These are phyloP conservation scores for Entomortierella parvispora DNA, from an alignment of 192 early-diverging fungal genomes.

Conservation along the genomic window DNA sequence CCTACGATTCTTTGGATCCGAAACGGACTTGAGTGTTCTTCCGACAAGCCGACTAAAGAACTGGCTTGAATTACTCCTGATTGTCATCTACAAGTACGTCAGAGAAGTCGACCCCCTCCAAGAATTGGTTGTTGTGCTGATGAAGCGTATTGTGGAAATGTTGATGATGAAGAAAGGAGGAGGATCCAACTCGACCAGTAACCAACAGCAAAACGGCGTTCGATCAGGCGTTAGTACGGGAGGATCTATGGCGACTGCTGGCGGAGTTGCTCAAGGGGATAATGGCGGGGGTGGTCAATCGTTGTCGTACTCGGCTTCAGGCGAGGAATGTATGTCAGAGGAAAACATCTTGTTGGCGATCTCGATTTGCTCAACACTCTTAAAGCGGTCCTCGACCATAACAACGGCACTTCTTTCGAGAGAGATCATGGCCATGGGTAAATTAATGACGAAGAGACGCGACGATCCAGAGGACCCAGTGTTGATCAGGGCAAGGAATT, in stretches of 20 bases:
- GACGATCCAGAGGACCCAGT: conserved; percentile 57
- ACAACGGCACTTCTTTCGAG: conserved; percentile 65
- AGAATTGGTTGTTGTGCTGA: conserved; percentile 38
- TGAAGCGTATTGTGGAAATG: conserved; percentile 52
- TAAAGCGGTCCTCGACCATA: conserved; percentile 63
- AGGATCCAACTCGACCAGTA: neutral
- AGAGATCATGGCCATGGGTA: conserved; percentile 65
- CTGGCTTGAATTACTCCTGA: conserved; percentile 65
- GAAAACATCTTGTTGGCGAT: conserved; percentile 67
- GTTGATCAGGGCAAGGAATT: conserved; percentile 58
- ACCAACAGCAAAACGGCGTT: neutral
- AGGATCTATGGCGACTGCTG: neutral
- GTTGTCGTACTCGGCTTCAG: neutral
- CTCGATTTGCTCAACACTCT: conserved; percentile 59
- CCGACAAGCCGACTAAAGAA: conserved; percentile 58
- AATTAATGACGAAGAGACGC: conserved; percentile 62
- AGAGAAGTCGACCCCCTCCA: conserved; percentile 37
- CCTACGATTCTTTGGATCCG: conserved; percentile 62
- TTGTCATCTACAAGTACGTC: conserved; percentile 67
- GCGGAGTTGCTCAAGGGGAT: neutral
- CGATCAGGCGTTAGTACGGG: neutral
- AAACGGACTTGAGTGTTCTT: conserved; percentile 55
- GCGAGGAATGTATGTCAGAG: conserved; percentile 50
- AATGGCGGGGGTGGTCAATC: neutral
- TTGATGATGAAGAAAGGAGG: conserved; percentile 28